Percentiles rank a stretch among this genome's conserved stretches.
These are phyloP conservation scores for Cercospora berteroae DNA, from an alignment of 2,329 filamentous ascomycete genomes.

Conservation along the genomic window DNA sequence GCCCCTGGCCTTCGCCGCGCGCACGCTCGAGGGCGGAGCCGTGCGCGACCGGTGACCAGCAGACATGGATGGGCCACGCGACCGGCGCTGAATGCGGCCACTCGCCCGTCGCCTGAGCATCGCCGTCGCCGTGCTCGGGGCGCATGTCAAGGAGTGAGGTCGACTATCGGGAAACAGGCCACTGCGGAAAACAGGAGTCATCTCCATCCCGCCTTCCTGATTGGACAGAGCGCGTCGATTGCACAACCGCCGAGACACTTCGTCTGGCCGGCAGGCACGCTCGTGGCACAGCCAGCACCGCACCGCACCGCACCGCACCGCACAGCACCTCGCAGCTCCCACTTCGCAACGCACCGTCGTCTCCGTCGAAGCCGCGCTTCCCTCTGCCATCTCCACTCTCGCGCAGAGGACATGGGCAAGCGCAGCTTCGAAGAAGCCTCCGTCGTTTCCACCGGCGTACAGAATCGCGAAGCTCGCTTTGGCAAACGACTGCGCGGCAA, in stretches of 20 bases:
- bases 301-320: background rate
- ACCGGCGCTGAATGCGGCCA: slow-evolving; percentile 1
- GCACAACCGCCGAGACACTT: slow-evolving; percentile 1
- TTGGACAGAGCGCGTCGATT: background rate
- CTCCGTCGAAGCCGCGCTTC: background rate
- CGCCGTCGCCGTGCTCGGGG: background rate
- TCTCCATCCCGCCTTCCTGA: background rate
- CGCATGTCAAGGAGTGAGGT: background rate
- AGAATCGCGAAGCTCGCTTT: slow-evolving; percentile 29
- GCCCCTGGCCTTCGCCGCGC: background rate
- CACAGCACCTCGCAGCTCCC: background rate
- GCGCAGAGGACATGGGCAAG: slow-evolving; percentile 20
- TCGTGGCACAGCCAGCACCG: background rate
- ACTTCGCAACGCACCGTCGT: background rate
- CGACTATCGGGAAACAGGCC: background rate
- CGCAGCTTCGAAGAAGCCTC: slow-evolving; percentile 24
- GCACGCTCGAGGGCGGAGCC: background rate
- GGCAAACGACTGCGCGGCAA: slow-evolving; percentile 25
- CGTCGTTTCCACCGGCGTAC: slow-evolving; percentile 30
- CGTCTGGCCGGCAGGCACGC: background rate
- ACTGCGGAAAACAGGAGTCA: background rate
- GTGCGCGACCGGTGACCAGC: background rate
- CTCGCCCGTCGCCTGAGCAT: slow-evolving; percentile 2
- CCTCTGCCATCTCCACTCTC: background rate
- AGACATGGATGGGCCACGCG: background rate